phyloP scores from a whole-genome alignment of 495 filamentous ascomycete genomes.

The Cudoniella acicularis region DNA sequence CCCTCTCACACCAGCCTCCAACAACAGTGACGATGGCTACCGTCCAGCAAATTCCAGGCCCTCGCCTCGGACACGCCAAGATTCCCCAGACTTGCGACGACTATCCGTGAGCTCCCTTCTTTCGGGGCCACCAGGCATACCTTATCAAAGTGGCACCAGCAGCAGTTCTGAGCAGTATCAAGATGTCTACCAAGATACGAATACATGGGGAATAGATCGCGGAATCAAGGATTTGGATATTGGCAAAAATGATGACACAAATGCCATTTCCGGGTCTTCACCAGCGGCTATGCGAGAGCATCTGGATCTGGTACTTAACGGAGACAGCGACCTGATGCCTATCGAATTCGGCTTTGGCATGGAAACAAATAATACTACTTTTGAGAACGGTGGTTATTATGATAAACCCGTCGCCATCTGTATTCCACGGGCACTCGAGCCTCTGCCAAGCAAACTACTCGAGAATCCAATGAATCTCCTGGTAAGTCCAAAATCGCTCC shows the following conservation, averaged over 20 bases:
- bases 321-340: conserved; percentile 10
- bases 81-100: conserved; percentile 31
- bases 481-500: conserved; percentile 29
- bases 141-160: conserved; percentile 4
- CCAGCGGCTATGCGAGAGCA: conserved; percentile 32
- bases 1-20: conserved; percentile 29
- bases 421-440: conserved; percentile 62
- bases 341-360: conserved; percentile 44
- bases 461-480: conserved; percentile 77
- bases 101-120: conserved; percentile 41
- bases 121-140: conserved; percentile 27
- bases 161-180: conserved; percentile 22
- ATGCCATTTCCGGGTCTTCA: conserved; percentile 43
- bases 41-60: conserved; percentile 12
- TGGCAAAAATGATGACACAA: conserved; percentile 62
- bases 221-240: conserved; percentile 66
- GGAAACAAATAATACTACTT: conserved; percentile 43
- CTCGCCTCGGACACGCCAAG: conserved; percentile 17
- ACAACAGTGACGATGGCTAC: conserved; percentile 17
- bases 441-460: conserved; percentile 50
- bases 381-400: conserved; percentile 63
- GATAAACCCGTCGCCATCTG: conserved; percentile 51
- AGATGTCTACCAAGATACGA: conserved; percentile 29
- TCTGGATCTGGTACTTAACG: conserved; percentile 21
- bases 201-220: conserved; percentile 63